Evolutionary conservation across 345 rosid species (phyloP), one percentile per base, ranked within the genome.

Genomic region (Syzygium grande): DNA sequence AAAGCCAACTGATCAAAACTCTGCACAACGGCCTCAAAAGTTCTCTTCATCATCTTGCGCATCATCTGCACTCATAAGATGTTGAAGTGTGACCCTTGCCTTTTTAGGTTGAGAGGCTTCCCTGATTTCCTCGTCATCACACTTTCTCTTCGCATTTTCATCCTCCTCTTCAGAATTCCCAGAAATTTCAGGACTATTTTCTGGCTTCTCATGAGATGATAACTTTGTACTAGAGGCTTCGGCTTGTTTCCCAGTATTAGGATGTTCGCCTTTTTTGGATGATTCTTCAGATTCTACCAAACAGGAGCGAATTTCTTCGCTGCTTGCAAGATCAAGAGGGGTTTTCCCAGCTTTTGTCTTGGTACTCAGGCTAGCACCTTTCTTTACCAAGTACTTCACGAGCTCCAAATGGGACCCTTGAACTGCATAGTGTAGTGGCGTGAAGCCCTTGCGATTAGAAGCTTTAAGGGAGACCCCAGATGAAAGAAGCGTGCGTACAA

Each of bases 341-440:
- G 95, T 92, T 89, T 93, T 96, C 85, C 99, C 99, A 0, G 96
- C 97, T 89, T 96, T 98, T 1, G 97, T 98, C 87, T 92, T 92
- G 77, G 92, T 92, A 88, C 90, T 61, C 29, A 94, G 92, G 91
- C 93, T 89, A 1, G 95, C 94, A 83, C 98, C 98, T 93, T 98
- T 97, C 89, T 92, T 94, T 41, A 94, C 90, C 89, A 98, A 89
- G 91, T 92, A 93, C 92, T 95, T 98, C 65, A 94, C 93, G 8
- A 97, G 92, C 22, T 96, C 99, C 30, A 93, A 90, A 89, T 97
- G 91, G 79, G 99, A 96, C 27, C 98, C 98, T 92, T 98, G 98
- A 88, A 92, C 95, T n/a, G 99, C 98, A 87, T 91, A 95, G 90
- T 97, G 99, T 85, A 98, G 96, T 5, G 99, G 98, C 51, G 98